These are phyloP conservation scores for Coemansia sp. DNA, from an alignment of 192 early-diverging fungal species.

Conservation along the genomic window DNA sequence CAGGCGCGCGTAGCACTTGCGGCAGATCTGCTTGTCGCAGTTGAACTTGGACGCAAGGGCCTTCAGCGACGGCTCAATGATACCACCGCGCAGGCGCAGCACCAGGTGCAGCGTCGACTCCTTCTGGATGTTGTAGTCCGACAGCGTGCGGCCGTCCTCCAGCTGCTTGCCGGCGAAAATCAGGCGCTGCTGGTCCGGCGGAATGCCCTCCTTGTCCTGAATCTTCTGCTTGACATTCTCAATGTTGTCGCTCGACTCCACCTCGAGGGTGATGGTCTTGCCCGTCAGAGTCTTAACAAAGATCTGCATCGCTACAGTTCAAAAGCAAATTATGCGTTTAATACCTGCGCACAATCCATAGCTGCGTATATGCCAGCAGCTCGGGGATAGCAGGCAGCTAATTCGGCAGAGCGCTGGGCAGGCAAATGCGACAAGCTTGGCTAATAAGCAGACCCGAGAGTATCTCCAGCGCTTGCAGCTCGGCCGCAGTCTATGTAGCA, in stretches of 20 bases:
- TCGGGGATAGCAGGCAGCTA: too few species aligned
- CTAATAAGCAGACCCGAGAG: too few species aligned
- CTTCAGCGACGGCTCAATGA: constrained; percentile 99
- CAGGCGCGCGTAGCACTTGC: constrained; percentile 99
- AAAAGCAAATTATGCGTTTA: neutral
- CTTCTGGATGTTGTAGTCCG: constrained; percentile 99
- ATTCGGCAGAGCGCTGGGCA: too few species aligned
- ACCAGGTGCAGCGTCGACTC: constrained; percentile 97
- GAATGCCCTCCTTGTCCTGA: constrained; percentile 84
- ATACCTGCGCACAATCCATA: neutral
- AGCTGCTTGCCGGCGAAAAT: constrained; percentile 98
- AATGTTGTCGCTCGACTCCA: constrained; percentile 80
- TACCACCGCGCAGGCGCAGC: constrained; percentile 92
- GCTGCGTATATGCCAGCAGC: too few species aligned
- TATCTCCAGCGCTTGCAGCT: too few species aligned
- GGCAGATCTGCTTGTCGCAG: constrained; percentile 99
- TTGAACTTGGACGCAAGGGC: constrained; percentile 98
- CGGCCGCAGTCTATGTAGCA: too few species aligned
- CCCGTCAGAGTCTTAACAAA: constrained; percentile 85
- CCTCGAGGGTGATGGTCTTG: constrained; percentile 85
- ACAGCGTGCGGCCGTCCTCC: constrained; percentile 95
- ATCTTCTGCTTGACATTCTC: constrained; percentile 84
- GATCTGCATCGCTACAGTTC: constrained; percentile 66
- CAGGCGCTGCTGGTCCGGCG: constrained; percentile 78
- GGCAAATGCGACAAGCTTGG: too few species aligned